Conservation (phyloP, 2,329 filamentous ascomycete genomes). For the Davidsoniella neocaledoniae region DNA sequence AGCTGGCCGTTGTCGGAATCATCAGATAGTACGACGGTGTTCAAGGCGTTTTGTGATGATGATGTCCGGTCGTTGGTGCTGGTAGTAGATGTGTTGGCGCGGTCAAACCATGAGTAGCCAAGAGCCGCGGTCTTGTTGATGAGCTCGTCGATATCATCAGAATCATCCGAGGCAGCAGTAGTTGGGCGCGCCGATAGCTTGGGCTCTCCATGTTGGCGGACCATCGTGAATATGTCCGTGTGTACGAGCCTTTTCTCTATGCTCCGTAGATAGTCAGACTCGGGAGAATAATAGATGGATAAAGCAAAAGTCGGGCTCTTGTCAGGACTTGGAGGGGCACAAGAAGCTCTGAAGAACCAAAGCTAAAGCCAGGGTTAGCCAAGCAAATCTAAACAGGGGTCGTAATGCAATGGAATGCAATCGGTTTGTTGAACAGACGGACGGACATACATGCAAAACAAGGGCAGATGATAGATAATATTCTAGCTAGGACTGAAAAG, state of each 20-base stretch:
- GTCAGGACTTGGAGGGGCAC: neutral
- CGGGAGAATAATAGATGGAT: too few species aligned
- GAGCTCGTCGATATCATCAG: slow-evolving; percentile 10
- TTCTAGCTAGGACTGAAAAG: too few species aligned
- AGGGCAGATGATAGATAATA: too few species aligned
- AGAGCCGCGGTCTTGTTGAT: slow-evolving; percentile 11
- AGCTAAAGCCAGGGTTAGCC: too few species aligned
- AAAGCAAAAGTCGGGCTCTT: too few species aligned
- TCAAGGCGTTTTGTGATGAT: neutral
- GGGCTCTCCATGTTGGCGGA: slow-evolving; percentile 3
- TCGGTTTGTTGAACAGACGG: too few species aligned
- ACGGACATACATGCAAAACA: too few species aligned
- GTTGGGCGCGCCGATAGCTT: neutral
- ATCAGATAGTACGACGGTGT: neutral
- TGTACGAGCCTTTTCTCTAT: neutral
- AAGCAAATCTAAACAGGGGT: too few species aligned
- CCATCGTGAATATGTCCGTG: slow-evolving; percentile 1
- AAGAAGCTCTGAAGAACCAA: too few species aligned
- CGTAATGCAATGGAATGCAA: too few species aligned
- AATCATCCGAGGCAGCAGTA: slow-evolving; percentile 1
- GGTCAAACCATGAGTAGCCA: slow-evolving; percentile 10
- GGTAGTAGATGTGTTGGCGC: neutral
- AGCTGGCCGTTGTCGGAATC: neutral
- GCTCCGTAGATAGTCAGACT: too few species aligned
- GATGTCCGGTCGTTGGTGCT: neutral